A percentile compares a stretch with the other conserved stretches of the same genome.
Conservation (phyloP, 2,329 filamentous ascomycete species). For the Stemphylium beticola region DNA sequence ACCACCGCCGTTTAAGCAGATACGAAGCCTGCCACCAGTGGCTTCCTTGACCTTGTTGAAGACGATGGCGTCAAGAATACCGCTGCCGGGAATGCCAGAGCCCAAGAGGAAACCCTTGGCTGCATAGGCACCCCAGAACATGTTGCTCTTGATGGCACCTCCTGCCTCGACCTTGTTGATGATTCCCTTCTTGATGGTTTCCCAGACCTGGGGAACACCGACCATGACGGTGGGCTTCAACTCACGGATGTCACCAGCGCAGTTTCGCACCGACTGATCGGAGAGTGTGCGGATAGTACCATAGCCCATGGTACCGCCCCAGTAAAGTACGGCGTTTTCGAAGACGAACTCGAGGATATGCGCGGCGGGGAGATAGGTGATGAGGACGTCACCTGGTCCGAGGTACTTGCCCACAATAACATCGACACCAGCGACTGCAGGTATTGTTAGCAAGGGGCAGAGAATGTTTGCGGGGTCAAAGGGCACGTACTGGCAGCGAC, state of each 20-base stretch:
- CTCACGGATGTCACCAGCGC: constrained; percentile 90
- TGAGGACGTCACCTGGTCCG: constrained; percentile 75
- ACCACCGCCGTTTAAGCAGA: constrained; percentile 93
- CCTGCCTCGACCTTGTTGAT: constrained; percentile 76
- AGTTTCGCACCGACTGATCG: constrained; percentile 85
- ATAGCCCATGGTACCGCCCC: constrained; percentile 92
- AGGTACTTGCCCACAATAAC: constrained; percentile 79
- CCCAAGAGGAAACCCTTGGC: constrained; percentile 67
- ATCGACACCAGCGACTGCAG: constrained; percentile 74
- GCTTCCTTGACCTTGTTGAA: constrained; percentile 92
- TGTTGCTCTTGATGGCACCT: constrained; percentile 70
- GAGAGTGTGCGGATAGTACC: constrained; percentile 89
- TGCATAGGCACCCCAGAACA: constrained; percentile 76
- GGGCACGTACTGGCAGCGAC: constrained; percentile 71
- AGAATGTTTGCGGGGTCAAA: background rate
- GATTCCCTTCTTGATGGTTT: constrained; percentile 95
- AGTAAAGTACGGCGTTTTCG: constrained; percentile 87
- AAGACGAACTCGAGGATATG: constrained; percentile 98
- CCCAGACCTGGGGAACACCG: constrained; percentile 96
- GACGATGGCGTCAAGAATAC: constrained; percentile 78
- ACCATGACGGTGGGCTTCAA: constrained; percentile 88
- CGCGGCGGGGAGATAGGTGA: constrained; percentile 91
- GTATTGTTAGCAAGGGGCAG: constrained; percentile 14
- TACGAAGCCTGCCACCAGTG: constrained; percentile 85
- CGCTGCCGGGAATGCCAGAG: constrained; percentile 68